These are phyloP conservation scores for Glarea lozoyensis DNA, from an alignment of 495 filamentous ascomycete species.

Conservation along the genomic window DNA sequence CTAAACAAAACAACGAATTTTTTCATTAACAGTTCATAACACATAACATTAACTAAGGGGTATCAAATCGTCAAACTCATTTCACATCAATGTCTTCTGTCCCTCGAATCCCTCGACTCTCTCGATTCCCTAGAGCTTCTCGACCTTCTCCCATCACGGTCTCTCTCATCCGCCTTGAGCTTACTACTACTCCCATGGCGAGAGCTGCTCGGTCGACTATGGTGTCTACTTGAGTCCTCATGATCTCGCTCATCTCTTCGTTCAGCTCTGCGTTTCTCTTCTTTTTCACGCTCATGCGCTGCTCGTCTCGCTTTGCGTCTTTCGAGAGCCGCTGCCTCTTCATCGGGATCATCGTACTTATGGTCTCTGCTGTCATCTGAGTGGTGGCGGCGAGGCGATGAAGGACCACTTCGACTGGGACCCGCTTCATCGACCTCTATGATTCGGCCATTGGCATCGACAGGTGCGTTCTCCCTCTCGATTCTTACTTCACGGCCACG, in stretches of 20 bases:
- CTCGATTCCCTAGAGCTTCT: not conserved
- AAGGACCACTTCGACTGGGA: constrained; percentile 4
- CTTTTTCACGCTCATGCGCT: not conserved
- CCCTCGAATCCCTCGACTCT: too few relatives aligned
- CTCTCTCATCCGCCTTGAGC: not conserved
- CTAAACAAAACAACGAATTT: too few relatives aligned
- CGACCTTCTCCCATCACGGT: not conserved
- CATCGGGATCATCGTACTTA: too few relatives aligned
- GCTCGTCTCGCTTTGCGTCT: not conserved
- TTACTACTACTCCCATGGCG: not conserved
- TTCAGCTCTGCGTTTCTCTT: constrained; percentile 1
- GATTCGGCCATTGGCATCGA: constrained; percentile 17
- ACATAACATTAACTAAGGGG: not conserved
- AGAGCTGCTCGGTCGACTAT: not conserved
- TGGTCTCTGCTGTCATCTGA: too few relatives aligned
- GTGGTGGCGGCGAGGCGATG: not conserved
- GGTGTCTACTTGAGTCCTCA: not conserved
- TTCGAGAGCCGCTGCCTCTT: not conserved
- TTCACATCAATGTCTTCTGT: not conserved
- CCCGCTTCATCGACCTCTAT: constrained; percentile 14
- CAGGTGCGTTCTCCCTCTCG: constrained; percentile 29
- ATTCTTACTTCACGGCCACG: constrained; percentile 77
- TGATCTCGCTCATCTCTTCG: not conserved
- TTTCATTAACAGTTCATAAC: too few relatives aligned
- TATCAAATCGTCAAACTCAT: not conserved